Evolutionary conservation across 169 alveolate genomes (phyloP), one percentile per base, ranked within the genome.

Genomic region (Cryptosporidium felis): DNA sequence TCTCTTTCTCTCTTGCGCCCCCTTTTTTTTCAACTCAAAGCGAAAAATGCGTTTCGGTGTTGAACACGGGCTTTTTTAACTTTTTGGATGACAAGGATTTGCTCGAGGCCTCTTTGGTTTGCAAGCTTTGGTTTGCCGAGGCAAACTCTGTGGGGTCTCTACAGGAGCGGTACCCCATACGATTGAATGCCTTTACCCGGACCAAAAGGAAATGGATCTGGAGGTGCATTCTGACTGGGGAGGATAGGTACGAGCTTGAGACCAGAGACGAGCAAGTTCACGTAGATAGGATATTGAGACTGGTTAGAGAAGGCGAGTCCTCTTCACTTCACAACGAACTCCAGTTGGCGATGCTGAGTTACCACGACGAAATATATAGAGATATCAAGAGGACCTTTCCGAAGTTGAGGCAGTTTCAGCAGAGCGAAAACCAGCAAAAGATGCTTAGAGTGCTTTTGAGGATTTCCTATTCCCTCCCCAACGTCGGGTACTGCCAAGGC

Each of bases 401-500:
- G 9, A 74, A 74, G 28, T 23, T 74, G 14, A 36, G 28, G n/a
- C 60, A 74, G 18, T 74, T 74, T 34, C 65, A 74, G 28, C 38
- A 5, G 1, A 8, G 34, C 12, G 74, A 74, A 41, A 74, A 74
- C 41, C 85, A 74, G 23, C 21, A 38, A 21, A 74, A 49, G 28
- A 74, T 74, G 85, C 1, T 56, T 3, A 36, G 42, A 41, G 40
- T 51, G 14, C 67, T 74, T 21, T 74, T 49, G 21, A 74, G 41
- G 61, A 74, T 74, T n/a, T 49, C 85, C 3, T 53, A 32, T 53
- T 51, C 85, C 10, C 26, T 74, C 18, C 85, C 85, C 5, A 28
- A 74, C 6, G 85, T 74, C 28, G 85, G 85, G 5, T 74, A 74
- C 60, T 74, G 85, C 23, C 85, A 74, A 45, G 85, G 85, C 36